phyloP scores from a whole-genome alignment of 1,139 yeast genomes.

The Kazachstania sp. region DNA sequence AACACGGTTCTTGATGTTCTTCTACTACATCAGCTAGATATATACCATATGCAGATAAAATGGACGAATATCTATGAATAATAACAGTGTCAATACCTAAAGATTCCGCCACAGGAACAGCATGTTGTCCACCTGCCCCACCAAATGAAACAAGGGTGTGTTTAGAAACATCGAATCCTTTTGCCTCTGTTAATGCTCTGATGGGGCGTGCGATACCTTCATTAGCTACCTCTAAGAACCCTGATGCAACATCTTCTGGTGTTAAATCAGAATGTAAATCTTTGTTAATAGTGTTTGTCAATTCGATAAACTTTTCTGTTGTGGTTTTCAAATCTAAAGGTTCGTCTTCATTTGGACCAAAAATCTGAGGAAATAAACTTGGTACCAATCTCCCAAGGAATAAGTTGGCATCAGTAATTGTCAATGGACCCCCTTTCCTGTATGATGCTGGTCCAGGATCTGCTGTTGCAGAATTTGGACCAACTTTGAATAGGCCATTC shows the following conservation, averaged over 20 bases:
- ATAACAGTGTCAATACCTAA: slow-evolving; percentile 40
- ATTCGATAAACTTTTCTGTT: slow-evolving; percentile 32
- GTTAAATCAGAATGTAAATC: slow-evolving; percentile 32
- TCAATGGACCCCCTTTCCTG: slow-evolving; percentile 50
- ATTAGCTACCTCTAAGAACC: slow-evolving; percentile 46
- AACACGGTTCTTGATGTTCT: slow-evolving; percentile 56
- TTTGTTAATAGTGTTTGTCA: slow-evolving; percentile 38
- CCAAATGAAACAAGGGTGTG: slow-evolving; percentile 49
- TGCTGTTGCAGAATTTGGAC: slow-evolving; percentile 54
- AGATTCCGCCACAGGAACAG: slow-evolving; percentile 43
- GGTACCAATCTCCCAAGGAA: slow-evolving; percentile 47
- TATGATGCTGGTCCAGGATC: slow-evolving; percentile 59
- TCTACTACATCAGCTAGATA: slow-evolving; percentile 51
- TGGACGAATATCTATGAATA: slow-evolving; percentile 46
- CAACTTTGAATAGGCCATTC: slow-evolving; percentile 49
- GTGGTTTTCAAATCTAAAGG: slow-evolving; percentile 40
- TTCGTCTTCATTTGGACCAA: slow-evolving; percentile 50
- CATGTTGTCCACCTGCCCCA: slow-evolving; percentile 55
- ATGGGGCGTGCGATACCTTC: slow-evolving; percentile 52
- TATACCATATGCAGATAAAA: slow-evolving; percentile 50
- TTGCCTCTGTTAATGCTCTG: slow-evolving; percentile 47
- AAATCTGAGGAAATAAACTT: slow-evolving; percentile 47
- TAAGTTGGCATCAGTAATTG: slow-evolving; percentile 52
- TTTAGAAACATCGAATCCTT: slow-evolving; percentile 39
- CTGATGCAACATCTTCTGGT: slow-evolving; percentile 43